Conservation (phyloP, 2,329 filamentous ascomycete species). For the Teratosphaeria nubilosa region DNA sequence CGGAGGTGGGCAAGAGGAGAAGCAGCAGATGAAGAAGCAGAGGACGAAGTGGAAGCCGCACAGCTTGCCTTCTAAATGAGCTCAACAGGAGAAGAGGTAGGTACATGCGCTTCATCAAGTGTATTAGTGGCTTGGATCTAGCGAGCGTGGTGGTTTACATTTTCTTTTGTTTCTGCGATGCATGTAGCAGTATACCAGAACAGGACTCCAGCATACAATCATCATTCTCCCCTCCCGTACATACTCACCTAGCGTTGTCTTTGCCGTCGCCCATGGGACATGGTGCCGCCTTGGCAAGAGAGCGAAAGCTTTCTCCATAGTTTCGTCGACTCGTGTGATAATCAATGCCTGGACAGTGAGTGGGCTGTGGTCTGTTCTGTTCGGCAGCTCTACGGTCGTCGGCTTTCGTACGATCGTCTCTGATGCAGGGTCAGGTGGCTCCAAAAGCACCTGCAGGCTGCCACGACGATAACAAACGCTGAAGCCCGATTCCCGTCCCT, state of each 20-base stretch:
- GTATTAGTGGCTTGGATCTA: conserved; percentile 3
- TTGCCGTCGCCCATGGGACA: not conserved
- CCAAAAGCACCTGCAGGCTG: too few species aligned
- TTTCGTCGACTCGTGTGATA: not conserved
- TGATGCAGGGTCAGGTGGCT: not conserved
- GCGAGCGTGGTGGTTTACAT: not conserved
- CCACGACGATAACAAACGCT: too few species aligned
- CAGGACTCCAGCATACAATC: not conserved
- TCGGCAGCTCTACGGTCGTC: not conserved
- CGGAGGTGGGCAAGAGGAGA: conserved; percentile 14
- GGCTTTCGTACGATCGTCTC: not conserved
- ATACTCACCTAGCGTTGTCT: not conserved
- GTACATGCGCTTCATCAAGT: not conserved
- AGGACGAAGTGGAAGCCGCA: conserved; percentile 5
- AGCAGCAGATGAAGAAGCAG: conserved; percentile 1
- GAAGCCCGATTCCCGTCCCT: too few species aligned
- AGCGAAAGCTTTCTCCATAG: not conserved
- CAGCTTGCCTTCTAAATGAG: conserved; percentile 1
- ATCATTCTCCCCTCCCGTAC: not conserved
- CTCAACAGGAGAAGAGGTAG: not conserved
- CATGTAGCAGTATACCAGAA: not conserved
- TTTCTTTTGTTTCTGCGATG: not conserved
- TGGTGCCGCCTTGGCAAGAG: not conserved
- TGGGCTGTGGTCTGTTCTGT: not conserved
- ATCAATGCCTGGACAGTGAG: not conserved